A percentile compares a stretch with the other conserved stretches of the same genome.
phyloP scores from a whole-genome alignment of 768 basidiomycete genomes.

The Mycena vulgaris region DNA sequence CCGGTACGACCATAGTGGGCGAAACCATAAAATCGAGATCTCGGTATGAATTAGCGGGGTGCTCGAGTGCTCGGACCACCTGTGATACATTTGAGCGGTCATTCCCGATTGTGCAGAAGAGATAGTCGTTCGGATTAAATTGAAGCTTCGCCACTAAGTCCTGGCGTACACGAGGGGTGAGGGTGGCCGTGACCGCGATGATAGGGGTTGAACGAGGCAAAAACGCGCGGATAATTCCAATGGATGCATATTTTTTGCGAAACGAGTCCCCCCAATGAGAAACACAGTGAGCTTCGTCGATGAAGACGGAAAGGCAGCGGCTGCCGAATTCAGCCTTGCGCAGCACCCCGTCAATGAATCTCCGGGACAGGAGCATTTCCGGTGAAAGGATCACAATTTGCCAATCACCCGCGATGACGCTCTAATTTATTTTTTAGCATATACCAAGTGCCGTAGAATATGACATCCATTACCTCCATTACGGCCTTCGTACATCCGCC shows the following conservation, averaged over 20 bases:
- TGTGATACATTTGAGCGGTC: constrained; percentile 52
- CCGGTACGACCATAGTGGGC: constrained; percentile 3
- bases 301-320: constrained; percentile 4
- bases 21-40: constrained; percentile 53
- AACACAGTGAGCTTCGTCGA: constrained; percentile 53
- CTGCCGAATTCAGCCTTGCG: constrained; percentile 2
- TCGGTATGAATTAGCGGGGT: constrained; percentile 48
- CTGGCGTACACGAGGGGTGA: constrained; percentile 42
- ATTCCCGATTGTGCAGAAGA: constrained; percentile 48
- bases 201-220: constrained; percentile 48
- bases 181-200: constrained; percentile 52
- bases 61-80: constrained; percentile 50
- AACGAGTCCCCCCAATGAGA: constrained; percentile 55
- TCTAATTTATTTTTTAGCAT: neutral
- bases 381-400: constrained; percentile 16
- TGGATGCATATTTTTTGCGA: constrained; percentile 47
- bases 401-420: neutral
- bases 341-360: constrained; percentile 7
- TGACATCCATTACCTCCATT: neutral
- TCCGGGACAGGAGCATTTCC: constrained; percentile 15
- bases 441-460: neutral
- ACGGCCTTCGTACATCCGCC: constrained; percentile 26
- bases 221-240: constrained; percentile 48
- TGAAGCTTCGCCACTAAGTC: constrained; percentile 49
- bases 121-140: constrained; percentile 36